phyloP scores from a whole-genome alignment of 805 yeast genomes.

The Myxozyma lipomycoides region DNA sequence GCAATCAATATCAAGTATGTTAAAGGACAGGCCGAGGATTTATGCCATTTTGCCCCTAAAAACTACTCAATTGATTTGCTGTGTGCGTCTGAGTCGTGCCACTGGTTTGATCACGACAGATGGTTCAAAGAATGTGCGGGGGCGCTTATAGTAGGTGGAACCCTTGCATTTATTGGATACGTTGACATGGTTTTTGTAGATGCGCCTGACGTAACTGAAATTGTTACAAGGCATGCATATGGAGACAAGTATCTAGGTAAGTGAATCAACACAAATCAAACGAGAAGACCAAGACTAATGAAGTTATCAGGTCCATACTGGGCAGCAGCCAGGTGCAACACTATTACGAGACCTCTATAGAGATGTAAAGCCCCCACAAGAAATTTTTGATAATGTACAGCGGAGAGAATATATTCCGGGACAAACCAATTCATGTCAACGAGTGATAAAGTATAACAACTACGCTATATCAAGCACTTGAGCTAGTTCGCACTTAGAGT shows the following conservation, averaged over 20 bases:
- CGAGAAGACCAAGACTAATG: too few relatives aligned
- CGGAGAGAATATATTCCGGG: conserved; percentile 30
- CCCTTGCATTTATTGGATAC: conserved; percentile 75
- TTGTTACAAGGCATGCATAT: conserved; percentile 52
- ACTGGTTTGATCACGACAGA: conserved; percentile 65
- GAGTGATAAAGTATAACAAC: conserved; percentile 47
- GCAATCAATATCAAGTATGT: conserved; percentile 21
- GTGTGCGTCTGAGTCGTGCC: conserved; percentile 81
- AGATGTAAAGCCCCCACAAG: conserved; percentile 45
- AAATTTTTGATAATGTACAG: conserved; percentile 42
- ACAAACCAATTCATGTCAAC: conserved; percentile 33
- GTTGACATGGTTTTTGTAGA: conserved; percentile 62
- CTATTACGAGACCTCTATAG: conserved; percentile 46
- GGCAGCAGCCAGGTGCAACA: conserved; percentile 79
- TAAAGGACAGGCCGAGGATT: conserved; percentile 28
- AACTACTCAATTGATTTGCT: conserved; percentile 53
- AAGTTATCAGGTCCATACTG: conserved; percentile 57
- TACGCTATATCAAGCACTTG: too few relatives aligned
- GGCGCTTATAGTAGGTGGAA: conserved; percentile 57
- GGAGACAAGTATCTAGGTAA: conserved; percentile 41
- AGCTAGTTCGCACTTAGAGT: conserved; percentile 60
- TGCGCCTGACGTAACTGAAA: conserved; percentile 51
- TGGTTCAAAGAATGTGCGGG: conserved; percentile 51
- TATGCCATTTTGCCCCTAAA: conserved; percentile 18
- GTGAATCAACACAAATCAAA: too few relatives aligned